phyloP scores from a whole-genome alignment of 306 rosid genomes.

The Fragaria iinumae region DNA sequence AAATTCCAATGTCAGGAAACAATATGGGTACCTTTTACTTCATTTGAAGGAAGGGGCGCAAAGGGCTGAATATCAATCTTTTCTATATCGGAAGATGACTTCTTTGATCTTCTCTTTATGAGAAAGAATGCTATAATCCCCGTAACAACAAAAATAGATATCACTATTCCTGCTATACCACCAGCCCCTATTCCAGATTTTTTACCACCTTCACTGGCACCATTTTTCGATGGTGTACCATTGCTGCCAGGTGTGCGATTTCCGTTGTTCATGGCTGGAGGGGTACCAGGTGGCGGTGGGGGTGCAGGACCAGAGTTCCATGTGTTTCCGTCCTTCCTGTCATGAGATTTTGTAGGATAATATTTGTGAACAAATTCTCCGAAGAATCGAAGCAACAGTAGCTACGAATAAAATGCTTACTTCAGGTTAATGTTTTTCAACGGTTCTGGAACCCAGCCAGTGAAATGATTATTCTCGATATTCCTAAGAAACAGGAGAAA shows the following conservation, averaged over 20 bases:
- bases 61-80: slow-evolving; percentile 69
- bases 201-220: slow-evolving; percentile 47
- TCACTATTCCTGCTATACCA: slow-evolving; percentile 86
- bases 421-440: slow-evolving; percentile 61
- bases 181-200: slow-evolving; percentile 93
- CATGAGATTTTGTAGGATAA: slow-evolving; percentile 30
- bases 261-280: slow-evolving; percentile 49
- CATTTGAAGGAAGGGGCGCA: slow-evolving; percentile 57
- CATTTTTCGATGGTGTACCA: slow-evolving; percentile 40
- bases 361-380: slow-evolving; percentile 24
- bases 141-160: slow-evolving; percentile 73
- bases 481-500: slow-evolving; percentile 61
- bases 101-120: slow-evolving; percentile 70
- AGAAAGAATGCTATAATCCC: slow-evolving; percentile 73
- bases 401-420: slow-evolving; percentile 52
- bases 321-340: slow-evolving; percentile 71
- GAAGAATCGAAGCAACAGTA: slow-evolving; percentile 12
- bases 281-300: slow-evolving; percentile 96
- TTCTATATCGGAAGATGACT: slow-evolving; percentile 59
- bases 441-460: slow-evolving; percentile 87
- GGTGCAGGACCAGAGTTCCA: slow-evolving; percentile 97
- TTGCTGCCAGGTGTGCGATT: slow-evolving; percentile 52
- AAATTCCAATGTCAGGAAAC: slow-evolving; percentile 19
- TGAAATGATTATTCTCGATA: slow-evolving; percentile 74
- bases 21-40: slow-evolving; percentile 53